Conservation (phyloP, 2,329 filamentous ascomycete species). For the Phialemonium atrogriseum region DNA sequence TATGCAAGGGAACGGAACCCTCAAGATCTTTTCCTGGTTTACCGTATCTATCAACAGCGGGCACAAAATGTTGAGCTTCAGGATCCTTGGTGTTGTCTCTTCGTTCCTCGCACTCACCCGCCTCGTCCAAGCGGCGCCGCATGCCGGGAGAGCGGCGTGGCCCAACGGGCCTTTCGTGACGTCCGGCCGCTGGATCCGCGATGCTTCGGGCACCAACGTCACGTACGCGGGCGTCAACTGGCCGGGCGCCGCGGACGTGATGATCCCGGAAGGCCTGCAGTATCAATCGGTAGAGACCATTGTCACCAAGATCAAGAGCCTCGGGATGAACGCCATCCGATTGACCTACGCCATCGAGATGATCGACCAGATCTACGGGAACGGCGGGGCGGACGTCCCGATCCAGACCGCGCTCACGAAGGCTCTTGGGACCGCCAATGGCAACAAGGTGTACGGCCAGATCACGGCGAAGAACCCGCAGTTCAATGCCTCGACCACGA, state of each 20-base stretch:
- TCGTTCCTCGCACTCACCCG: constrained; percentile 10
- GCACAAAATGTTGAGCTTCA: too few species aligned
- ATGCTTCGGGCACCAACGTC: constrained; percentile 32
- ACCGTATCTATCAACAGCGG: too few species aligned
- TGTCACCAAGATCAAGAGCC: constrained; percentile 45
- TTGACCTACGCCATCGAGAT: constrained; percentile 57
- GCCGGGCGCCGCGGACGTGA: constrained; percentile 53
- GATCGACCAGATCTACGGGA: constrained; percentile 49
- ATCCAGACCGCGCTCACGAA: constrained; percentile 34
- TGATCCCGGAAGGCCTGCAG: constrained; percentile 57
- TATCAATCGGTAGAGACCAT: constrained; percentile 49
- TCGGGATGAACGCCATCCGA: constrained; percentile 56
- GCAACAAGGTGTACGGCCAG: constrained; percentile 37
- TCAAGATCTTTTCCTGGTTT: too few species aligned
- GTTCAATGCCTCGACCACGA: constrained; percentile 45
- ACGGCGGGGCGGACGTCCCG: constrained; percentile 36
- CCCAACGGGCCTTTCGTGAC: constrained; percentile 34
- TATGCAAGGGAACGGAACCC: too few species aligned
- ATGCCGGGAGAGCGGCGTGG: constrained; percentile 18
- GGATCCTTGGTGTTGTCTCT: too few species aligned
- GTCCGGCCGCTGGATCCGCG: constrained; percentile 32
- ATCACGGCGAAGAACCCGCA: constrained; percentile 49
- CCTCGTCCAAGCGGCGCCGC: constrained; percentile 7
- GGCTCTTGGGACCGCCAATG: constrained; percentile 43
- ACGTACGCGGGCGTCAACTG: constrained; percentile 51